Base-by-base conservation (phyloP, 768 basidiomycete genomes). In the Boletus speciosus region DNA sequence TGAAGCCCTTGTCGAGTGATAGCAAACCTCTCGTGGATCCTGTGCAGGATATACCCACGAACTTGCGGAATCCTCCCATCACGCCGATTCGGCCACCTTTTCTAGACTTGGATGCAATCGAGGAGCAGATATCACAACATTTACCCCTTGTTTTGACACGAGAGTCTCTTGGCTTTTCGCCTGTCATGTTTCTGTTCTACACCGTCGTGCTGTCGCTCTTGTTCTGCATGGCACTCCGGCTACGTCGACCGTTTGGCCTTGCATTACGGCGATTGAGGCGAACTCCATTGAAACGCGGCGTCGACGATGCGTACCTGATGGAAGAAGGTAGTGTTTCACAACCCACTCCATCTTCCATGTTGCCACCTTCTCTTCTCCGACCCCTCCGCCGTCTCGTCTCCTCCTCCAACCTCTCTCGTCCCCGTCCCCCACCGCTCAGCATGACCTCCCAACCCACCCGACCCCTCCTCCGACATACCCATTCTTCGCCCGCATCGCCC, bases 91-190 rank as follows among this genome's bases (percentile, higher is more conserved):
- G 83, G 6, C 85, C 85, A 1, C 78, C 81, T 1, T 82, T 85
- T 59, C 67, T 82, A 45, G 78, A 79, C 52, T 65, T 89, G 19
- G 78, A 80, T 43, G 78, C 73, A 12, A 73, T 89, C 41, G 88
- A 90, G 64, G 79, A 86, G 62, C 75, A 69, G 37, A 71, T 91
- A 39, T 78, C 82, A 25, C 78, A 83, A n/a, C 86, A 85, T 63
- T 72, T 92, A 21, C 88, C 88, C 10, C 62, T 78, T 12, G 81
- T 79, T 10, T 71, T 92, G 23, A 81, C 79, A 8, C 76, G 86
- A 29, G 72, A 78, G 31, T 82, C 85, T 1, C 79, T 91, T 31
- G 88, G 88, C 0, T 89, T 90, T 67, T 88, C 89, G 6, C 82
- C 82, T 8, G 74, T 87, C 21, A 65, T 82, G n/a, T 71, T 86